phyloP scores from a whole-genome alignment of 2,329 filamentous ascomycete species.

The Cadophora sp. region DNA sequence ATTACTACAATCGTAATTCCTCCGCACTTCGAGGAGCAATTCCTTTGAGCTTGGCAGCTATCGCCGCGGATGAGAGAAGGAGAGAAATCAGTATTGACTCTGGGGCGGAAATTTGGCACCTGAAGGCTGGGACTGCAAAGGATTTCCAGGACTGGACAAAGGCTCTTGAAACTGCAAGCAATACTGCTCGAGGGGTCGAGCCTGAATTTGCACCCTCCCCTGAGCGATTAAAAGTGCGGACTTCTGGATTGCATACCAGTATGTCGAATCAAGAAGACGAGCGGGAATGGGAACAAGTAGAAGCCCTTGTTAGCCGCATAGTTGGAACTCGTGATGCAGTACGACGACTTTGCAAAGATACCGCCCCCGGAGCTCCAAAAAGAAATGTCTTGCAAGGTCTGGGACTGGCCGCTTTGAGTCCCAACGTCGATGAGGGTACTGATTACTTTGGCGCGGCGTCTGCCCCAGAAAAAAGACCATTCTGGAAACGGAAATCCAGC shows the following conservation, averaged over 20 bases:
- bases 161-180: slow-evolving; percentile 83
- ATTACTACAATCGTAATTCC: slow-evolving; percentile 94
- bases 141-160: slow-evolving; percentile 90
- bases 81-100: slow-evolving; percentile 97
- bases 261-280: slow-evolving; percentile 63
- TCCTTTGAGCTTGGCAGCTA: slow-evolving; percentile 86
- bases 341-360: slow-evolving; percentile 84
- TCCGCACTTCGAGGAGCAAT: slow-evolving; percentile 92
- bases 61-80: slow-evolving; percentile 86
- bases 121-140: slow-evolving; percentile 79
- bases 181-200: slow-evolving; percentile 64
- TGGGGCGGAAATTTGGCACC: slow-evolving; percentile 95
- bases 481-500: slow-evolving; percentile 90
- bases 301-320: slow-evolving; percentile 83
- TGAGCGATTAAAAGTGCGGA: slow-evolving; percentile 45
- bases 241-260: slow-evolving; percentile 34
- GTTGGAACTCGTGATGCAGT: slow-evolving; percentile 89
- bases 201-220: slow-evolving; percentile 35
- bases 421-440: slow-evolving; percentile 53
- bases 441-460: slow-evolving; percentile 60
- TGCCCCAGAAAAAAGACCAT: slow-evolving; percentile 69
- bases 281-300: slow-evolving; percentile 85
- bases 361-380: slow-evolving; percentile 57
- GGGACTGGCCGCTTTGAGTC: slow-evolving; percentile 45
- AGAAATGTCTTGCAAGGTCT: slow-evolving; percentile 41